phyloP scores from a whole-genome alignment of 257 asterid species.

The Anisodus tanguticus region DNA sequence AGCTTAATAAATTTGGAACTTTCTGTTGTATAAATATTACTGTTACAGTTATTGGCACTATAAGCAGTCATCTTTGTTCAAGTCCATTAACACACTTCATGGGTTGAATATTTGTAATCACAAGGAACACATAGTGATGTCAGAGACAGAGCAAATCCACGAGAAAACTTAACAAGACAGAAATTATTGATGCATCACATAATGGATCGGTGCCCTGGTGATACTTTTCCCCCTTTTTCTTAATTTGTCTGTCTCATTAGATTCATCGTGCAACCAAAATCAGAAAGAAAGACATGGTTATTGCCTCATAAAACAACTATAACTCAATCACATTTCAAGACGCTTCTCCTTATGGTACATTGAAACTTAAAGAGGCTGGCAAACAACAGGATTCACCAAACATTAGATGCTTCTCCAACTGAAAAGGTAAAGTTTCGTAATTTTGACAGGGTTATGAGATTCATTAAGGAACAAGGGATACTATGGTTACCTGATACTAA shows the following conservation, averaged over 20 bases:
- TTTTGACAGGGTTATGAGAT: not conserved
- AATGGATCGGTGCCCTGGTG: not conserved
- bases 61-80: slow-evolving; percentile 15
- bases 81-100: not conserved
- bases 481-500: not conserved
- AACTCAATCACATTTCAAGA: slow-evolving; percentile 20
- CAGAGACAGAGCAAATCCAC: not conserved
- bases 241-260: not conserved
- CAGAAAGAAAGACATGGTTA: not conserved
- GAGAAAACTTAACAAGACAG: not conserved
- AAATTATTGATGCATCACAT: slow-evolving; percentile 7
- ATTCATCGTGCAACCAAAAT: not conserved
- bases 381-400: not conserved
- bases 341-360: not conserved
- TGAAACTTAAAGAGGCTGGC: not conserved
- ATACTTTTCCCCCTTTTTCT: not conserved
- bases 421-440: not conserved
- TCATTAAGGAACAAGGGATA: slow-evolving; percentile 18
- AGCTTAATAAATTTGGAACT: not conserved
- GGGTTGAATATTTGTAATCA: not conserved
- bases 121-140: not conserved
- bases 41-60: not conserved
- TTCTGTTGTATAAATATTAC: not conserved
- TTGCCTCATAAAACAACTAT: not conserved
- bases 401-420: not conserved